Base-by-base conservation (phyloP, 1,284 basidiomycete species). In the Earliella scabrosa region DNA sequence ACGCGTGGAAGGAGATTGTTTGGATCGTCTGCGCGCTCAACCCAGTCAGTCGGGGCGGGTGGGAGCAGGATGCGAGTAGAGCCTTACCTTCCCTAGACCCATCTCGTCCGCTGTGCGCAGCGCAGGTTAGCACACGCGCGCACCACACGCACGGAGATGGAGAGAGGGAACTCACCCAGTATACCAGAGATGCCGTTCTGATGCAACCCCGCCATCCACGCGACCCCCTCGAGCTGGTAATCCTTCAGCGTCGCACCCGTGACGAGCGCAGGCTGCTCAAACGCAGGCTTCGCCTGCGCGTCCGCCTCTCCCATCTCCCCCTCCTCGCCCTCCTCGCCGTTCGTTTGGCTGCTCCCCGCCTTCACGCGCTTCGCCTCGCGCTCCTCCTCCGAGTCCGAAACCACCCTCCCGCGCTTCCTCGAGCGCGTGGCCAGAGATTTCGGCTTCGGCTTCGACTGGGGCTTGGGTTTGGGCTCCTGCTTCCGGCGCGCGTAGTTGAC, bases 151-250 rank as follows among this genome's bases (percentile, higher is more conserved):
- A 16, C 45, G 11, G 29, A 10, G 16, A 16, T 27, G 11, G 10
- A 27, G 24, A 31, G 6, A 27, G 14, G 10, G 21, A 21, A 76
- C 85, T 32, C 64, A 88, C 87, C 93, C 29, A 98, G 73, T 55
- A 98, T 98, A 2, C 97, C 96, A 35, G 95, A 96, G 48, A 98
- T 88, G 2, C 97, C 95, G 65, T 97, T 97, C 73, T 94, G 88
- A 72, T 95, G 94, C 10, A 99, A 76, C 31, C 88, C 88, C 4
- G 92, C 89, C 89, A 99, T 94, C 97, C 97, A 99, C 61, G 97
- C 92, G 14, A 98, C 84, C 4, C 97, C 97, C 49, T 95, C 93
- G 1, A 98, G 81, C 71, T 99, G 97, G 69, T 98, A 98, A 44
- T 91, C 84, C 66, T 95, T 92, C 61, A 98, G 73, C 47, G 77